Base-by-base conservation (phyloP, 805 yeast species). In the Saturnispora dispora region DNA sequence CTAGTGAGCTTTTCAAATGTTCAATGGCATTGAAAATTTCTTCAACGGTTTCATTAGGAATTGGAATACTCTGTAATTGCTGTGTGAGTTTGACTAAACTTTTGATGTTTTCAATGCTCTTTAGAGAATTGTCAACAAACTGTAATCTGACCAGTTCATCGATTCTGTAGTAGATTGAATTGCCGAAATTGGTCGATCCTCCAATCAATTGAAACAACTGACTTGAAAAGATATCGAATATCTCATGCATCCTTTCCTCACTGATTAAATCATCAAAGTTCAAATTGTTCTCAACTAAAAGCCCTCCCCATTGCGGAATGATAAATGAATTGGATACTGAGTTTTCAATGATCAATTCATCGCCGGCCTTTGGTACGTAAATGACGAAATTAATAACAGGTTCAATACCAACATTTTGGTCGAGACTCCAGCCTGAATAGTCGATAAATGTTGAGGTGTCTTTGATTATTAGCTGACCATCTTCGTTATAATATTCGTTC, bases 251-350 rank as follows among this genome's bases (percentile, higher is more conserved):
- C 18, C 42, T 22, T 13, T 48, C 43, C 9, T 55, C 49, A 27
- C 44, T 40, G 11, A 47, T 22, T 2, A n/a, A 33, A 22, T 43
- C 54, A 25, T 50, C 47, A 15, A 46, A n/a, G 4, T 10, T 25
- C 17, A 45, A 52, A 25, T 51, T 45, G 11, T 64, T 73, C 63
- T 69, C 61, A 56, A 83, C 70, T 60, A 70, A 65, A 52, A 87
- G 78, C 55, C 96, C 96, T 10, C 93, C 95, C 87, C 96, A 90
- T 66, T 86, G 95, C 7, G 96, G 95, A 22, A 91, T 79, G 45
- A 85, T 65, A 61, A 84, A 89, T 50, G 82, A 79, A 63, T 76
- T 83, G 45, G 81, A 70, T 42, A 55, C 55, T 0, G 60, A 73
- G 51, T 74, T 67, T 44, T 70, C 76, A 46, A 84, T 77, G 5